A percentile compares a stretch with the other conserved stretches of the same genome.
phyloP scores from a whole-genome alignment of 768 basidiomycete species.

The Gymnopilus dilepis region DNA sequence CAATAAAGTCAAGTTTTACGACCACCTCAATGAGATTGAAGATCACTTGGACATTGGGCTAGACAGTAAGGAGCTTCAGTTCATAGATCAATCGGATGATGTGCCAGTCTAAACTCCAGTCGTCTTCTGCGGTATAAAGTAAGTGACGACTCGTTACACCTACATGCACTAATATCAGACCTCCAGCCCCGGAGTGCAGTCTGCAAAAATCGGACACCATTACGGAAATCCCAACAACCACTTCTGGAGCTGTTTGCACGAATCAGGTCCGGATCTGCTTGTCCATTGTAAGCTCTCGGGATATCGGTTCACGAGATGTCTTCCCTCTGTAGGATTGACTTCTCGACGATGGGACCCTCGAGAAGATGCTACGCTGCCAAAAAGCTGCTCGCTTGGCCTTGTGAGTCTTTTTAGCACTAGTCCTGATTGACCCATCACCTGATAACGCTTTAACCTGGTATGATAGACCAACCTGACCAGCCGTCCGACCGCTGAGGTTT shows the following conservation, averaged over 20 bases:
- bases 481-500: slow-evolving; percentile 68
- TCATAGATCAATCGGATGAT: no score
- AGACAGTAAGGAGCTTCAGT: slow-evolving; percentile 15
- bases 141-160: slow-evolving; percentile 15
- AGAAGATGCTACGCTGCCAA: slow-evolving; percentile 67
- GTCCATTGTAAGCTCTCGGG: not conserved
- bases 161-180: not conserved
- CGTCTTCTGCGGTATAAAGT: slow-evolving; percentile 89
- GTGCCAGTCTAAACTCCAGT: no score
- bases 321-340: slow-evolving; percentile 62
- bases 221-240: slow-evolving; percentile 83
- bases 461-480: slow-evolving; percentile 76
- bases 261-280: slow-evolving; percentile 51
- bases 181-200: slow-evolving; percentile 67
- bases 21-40: slow-evolving; percentile 20
- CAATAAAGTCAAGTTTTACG: slow-evolving; percentile 24
- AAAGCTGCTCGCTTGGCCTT: slow-evolving; percentile 64
- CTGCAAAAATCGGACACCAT: slow-evolving; percentile 76
- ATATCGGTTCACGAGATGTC: not conserved
- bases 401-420: slow-evolving; percentile 54
- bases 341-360: slow-evolving; percentile 51
- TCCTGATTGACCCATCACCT: not conserved
- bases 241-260: slow-evolving; percentile 77
- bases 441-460: no score
- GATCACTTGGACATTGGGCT: slow-evolving; percentile 23